phyloP scores from a whole-genome alignment of 495 filamentous ascomycete genomes.

The Aspergillus funiculosus region DNA sequence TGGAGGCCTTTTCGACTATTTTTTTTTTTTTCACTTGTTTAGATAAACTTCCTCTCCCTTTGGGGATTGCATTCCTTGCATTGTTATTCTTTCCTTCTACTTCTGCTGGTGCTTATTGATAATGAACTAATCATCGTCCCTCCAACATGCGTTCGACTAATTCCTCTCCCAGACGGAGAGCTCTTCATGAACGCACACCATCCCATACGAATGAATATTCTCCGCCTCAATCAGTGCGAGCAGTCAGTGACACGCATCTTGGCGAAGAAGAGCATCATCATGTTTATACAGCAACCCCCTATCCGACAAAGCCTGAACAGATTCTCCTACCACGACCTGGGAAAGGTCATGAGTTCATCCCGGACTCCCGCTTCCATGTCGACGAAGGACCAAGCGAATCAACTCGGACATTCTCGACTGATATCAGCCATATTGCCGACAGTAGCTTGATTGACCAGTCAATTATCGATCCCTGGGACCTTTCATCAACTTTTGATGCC shows the following conservation, averaged over 20 bases:
- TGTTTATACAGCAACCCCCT: constrained; percentile 43
- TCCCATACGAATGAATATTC: constrained; percentile 47
- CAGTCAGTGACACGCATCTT: constrained; percentile 28
- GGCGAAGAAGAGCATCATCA: constrained; percentile 34
- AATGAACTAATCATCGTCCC: constrained; percentile 31
- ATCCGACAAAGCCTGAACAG: constrained; percentile 50
- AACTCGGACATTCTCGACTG: constrained; percentile 22
- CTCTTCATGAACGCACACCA: constrained; percentile 48
- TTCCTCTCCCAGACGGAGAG: constrained; percentile 35
- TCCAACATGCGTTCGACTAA: constrained; percentile 31
- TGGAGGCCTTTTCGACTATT: constrained; percentile 10
- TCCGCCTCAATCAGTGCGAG: constrained; percentile 32
- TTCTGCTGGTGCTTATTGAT: constrained; percentile 18
- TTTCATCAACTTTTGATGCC: constrained; percentile 38
- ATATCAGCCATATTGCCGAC: constrained; percentile 24
- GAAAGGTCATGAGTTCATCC: constrained; percentile 38
- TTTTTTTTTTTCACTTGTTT: constrained; percentile 13
- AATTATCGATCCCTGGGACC: constrained; percentile 34
- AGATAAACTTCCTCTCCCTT: neutral
- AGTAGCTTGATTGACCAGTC: constrained; percentile 33
- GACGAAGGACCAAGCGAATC: constrained; percentile 20
- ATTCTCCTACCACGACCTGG: constrained; percentile 44
- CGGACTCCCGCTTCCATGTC: constrained; percentile 31
- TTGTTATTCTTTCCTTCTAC: constrained; percentile 4
- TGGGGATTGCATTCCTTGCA: constrained; percentile 7